phyloP scores from a whole-genome alignment of 2,329 filamentous ascomycete genomes.

The Sclerotinia sclerotiorum region DNA sequence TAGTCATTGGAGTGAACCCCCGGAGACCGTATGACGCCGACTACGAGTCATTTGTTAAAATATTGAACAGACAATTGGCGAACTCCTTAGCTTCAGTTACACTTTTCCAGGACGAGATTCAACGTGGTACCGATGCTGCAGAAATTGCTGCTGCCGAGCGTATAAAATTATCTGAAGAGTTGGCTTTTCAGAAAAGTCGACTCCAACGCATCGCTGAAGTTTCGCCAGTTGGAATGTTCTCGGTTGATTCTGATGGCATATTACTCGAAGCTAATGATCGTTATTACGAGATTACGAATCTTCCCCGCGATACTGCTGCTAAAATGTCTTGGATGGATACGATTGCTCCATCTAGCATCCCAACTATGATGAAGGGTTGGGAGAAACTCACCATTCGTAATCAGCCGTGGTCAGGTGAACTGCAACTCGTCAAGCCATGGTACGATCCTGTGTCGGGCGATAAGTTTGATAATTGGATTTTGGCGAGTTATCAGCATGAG shows the following conservation, averaged over 20 bases:
- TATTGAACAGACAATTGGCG: constrained; percentile 71
- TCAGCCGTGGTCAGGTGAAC: constrained; percentile 66
- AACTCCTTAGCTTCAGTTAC: constrained; percentile 80
- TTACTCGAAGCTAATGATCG: constrained; percentile 81
- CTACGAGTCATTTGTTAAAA: constrained; percentile 72
- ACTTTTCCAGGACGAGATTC: constrained; percentile 78
- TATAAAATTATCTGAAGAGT: constrained; percentile 33
- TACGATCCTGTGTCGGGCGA: constrained; percentile 58
- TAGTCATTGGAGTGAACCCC: constrained; percentile 59
- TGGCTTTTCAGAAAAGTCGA: constrained; percentile 33
- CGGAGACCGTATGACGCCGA: constrained; percentile 75
- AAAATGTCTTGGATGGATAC: constrained; percentile 71
- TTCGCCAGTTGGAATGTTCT: constrained; percentile 80
- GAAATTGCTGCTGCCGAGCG: constrained; percentile 68
- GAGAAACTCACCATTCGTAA: constrained; percentile 58
- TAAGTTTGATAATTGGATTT: constrained; percentile 68
- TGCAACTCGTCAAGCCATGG: constrained; percentile 63
- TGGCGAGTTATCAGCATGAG: constrained; percentile 74
- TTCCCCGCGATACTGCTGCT: constrained; percentile 56
- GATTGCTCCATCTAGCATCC: constrained; percentile 63
- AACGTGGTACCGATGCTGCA: constrained; percentile 68
- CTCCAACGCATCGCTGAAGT: constrained; percentile 72
- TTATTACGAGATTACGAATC: constrained; percentile 70
- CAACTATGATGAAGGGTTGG: constrained; percentile 60
- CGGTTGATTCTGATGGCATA: constrained; percentile 66